Conservation (phyloP, 2,329 filamentous ascomycete genomes). For the Periconia macrospinosa region DNA sequence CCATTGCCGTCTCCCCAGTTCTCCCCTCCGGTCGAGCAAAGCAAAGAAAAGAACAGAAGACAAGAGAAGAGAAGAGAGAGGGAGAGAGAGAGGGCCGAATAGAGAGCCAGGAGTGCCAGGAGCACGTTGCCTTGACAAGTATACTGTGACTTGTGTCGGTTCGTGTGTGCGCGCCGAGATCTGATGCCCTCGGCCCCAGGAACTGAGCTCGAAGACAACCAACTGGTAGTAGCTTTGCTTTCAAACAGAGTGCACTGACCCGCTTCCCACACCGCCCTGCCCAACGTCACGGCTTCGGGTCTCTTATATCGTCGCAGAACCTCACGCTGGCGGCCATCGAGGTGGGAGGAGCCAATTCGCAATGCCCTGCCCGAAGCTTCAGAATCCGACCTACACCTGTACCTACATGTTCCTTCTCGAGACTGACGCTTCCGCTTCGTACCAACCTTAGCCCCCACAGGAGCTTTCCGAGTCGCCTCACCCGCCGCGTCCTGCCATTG, state of each 20-base stretch:
- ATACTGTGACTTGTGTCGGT: constrained; percentile 16
- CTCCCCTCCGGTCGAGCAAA: not conserved
- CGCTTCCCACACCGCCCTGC: constrained; percentile 40
- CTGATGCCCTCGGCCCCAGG: constrained; percentile 25
- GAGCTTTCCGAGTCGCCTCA: constrained; percentile 35
- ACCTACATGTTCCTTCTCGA: constrained; percentile 29
- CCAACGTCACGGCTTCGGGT: constrained; percentile 29
- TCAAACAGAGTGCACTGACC: constrained; percentile 37
- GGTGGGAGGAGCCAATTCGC: constrained; percentile 36
- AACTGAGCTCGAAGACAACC: too few relatives aligned
- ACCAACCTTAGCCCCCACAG: constrained; percentile 36
- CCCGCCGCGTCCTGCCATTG: constrained; percentile 35
- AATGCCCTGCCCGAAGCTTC: constrained; percentile 42
- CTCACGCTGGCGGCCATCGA: constrained; percentile 29
- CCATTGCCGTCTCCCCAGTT: not conserved
- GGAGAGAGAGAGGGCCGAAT: too few relatives aligned
- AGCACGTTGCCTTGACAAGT: not conserved
- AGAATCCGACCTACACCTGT: constrained; percentile 34
- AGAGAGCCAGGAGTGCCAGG: not conserved
- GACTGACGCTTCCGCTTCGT: constrained; percentile 36
- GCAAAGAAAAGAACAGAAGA: not conserved
- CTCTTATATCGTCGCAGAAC: constrained; percentile 33
- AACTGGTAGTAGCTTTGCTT: constrained; percentile 17
- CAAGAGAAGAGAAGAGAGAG: too few relatives aligned
- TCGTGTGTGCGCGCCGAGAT: constrained; percentile 18